Conservation (phyloP, 1,284 basidiomycete genomes). For the Agaricales sp. region DNA sequence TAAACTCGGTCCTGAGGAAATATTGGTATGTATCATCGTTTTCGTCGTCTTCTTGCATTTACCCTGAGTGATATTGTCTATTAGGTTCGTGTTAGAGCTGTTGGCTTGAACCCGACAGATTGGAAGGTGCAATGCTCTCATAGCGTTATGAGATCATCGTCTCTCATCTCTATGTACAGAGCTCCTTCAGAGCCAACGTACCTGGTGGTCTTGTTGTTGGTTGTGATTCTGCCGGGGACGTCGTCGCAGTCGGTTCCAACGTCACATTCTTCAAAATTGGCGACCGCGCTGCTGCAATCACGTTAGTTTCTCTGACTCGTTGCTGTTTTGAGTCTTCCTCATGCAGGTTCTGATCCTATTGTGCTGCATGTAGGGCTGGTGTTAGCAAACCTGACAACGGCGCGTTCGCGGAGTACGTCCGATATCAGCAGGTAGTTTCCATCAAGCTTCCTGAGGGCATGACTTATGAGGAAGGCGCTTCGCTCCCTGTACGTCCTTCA, state of each 20-base stretch:
- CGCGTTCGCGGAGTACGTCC: slow-evolving; percentile 18
- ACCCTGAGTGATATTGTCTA: not conserved
- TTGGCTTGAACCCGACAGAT: slow-evolving; percentile 11
- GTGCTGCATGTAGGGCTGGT: no score
- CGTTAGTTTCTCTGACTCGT: not conserved
- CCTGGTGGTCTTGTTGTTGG: not conserved
- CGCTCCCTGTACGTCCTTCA: slow-evolving; percentile 14
- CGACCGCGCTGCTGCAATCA: slow-evolving; percentile 3
- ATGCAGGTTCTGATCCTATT: not conserved
- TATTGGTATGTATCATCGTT: not conserved
- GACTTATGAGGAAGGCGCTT: slow-evolving; percentile 15
- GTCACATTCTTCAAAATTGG: slow-evolving; percentile 5
- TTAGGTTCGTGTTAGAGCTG: slow-evolving; percentile 2
- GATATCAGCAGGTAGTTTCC: slow-evolving; percentile 10
- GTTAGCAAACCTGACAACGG: slow-evolving; percentile 8
- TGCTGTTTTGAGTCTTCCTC: not conserved
- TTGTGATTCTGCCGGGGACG: slow-evolving; percentile 5
- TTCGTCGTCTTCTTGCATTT: not conserved
- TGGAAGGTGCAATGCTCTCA: slow-evolving; percentile 3
- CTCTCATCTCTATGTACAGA: not conserved
- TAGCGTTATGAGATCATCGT: not conserved
- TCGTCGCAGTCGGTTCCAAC: slow-evolving; percentile 5
- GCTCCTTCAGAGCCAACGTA: not conserved
- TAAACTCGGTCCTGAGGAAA: not conserved
- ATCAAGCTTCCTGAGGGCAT: slow-evolving; percentile 13